Evolutionary conservation across 2,329 filamentous ascomycete genomes (phyloP).

Genomic region (Epicoccum sorghinum): DNA sequence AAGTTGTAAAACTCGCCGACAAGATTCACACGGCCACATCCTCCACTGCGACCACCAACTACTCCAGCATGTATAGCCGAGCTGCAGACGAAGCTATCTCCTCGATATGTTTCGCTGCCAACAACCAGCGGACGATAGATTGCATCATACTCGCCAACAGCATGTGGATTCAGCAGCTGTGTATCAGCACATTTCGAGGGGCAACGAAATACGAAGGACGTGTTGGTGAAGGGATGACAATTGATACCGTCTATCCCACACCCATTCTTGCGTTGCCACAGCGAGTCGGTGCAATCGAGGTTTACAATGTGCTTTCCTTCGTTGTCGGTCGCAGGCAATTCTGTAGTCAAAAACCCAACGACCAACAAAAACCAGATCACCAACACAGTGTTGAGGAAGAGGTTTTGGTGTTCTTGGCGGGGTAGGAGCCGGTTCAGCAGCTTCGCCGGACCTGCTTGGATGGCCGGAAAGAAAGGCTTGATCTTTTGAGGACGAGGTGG

Average conservation of each 20-base stretch:
- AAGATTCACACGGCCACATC: constrained; percentile 79
- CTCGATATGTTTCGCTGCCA: constrained; percentile 75
- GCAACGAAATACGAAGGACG: constrained; percentile 74
- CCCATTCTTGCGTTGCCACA: constrained; percentile 72
- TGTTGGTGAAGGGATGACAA: constrained; percentile 75
- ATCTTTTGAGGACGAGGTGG: constrained; percentile 53
- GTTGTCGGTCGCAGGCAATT: constrained; percentile 63
- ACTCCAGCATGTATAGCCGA: constrained; percentile 85
- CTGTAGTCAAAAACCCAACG: constrained; percentile 67
- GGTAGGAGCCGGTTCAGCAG: constrained; percentile 64
- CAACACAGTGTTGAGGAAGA: constrained; percentile 63
- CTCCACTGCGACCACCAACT: constrained; percentile 70
- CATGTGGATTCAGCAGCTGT: constrained; percentile 71
- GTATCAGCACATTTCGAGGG: constrained; percentile 71
- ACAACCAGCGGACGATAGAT: constrained; percentile 62
- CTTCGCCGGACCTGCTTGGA: constrained; percentile 69
- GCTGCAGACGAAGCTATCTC: constrained; percentile 85
- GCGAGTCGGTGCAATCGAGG: constrained; percentile 71
- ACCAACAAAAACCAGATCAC: constrained; percentile 72
- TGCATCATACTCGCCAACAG: constrained; percentile 71
- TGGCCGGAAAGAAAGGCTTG: constrained; percentile 61
- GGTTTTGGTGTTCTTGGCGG: constrained; percentile 59
- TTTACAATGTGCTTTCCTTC: constrained; percentile 68
- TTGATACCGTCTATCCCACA: constrained; percentile 76
- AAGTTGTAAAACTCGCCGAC: constrained; percentile 71